Evolutionary conservation across 2,329 filamentous ascomycete species (phyloP).

Genomic region (Trichoderma sp.): DNA sequence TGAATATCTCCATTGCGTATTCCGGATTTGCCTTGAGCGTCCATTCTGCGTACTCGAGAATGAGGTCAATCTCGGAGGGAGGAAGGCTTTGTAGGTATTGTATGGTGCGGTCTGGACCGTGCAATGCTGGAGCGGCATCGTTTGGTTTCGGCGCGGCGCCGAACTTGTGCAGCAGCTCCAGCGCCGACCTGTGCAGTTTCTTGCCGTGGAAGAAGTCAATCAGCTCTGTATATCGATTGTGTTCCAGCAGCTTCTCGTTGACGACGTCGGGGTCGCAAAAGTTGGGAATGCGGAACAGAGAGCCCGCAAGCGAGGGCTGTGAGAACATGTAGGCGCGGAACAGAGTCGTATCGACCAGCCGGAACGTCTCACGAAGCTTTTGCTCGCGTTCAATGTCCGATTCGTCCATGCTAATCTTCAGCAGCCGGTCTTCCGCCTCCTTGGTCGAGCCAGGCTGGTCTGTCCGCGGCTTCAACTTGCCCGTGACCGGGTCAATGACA

Average conservation of each 20-base stretch:
- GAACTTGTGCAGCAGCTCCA: conserved; percentile 81
- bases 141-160: conserved; percentile 61
- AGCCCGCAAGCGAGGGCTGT: conserved; percentile 78
- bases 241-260: conserved; percentile 87
- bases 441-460: conserved; percentile 50
- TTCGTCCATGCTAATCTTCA: conserved; percentile 52
- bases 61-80: conserved; percentile 84
- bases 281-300: conserved; percentile 92
- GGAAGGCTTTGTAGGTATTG: conserved; percentile 88
- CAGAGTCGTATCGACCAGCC: conserved; percentile 87
- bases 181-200: conserved; percentile 82
- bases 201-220: conserved; percentile 99
- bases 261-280: conserved; percentile 97
- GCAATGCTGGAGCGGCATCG: conserved; percentile 59
- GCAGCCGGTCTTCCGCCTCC: conserved; percentile 58
- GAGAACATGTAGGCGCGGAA: conserved; percentile 96
- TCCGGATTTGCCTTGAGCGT: conserved; percentile 71
- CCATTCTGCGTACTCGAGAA: conserved; percentile 91
- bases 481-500: conserved; percentile 63
- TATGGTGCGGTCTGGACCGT: conserved; percentile 81
- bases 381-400: conserved; percentile 66
- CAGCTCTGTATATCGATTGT: conserved; percentile 84
- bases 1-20: conserved; percentile 87
- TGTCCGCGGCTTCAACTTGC: conserved; percentile 58
- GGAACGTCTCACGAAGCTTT: conserved; percentile 74